Base-by-base conservation (phyloP, 345 rosid species). In the Eucalyptus caleyi region DNA sequence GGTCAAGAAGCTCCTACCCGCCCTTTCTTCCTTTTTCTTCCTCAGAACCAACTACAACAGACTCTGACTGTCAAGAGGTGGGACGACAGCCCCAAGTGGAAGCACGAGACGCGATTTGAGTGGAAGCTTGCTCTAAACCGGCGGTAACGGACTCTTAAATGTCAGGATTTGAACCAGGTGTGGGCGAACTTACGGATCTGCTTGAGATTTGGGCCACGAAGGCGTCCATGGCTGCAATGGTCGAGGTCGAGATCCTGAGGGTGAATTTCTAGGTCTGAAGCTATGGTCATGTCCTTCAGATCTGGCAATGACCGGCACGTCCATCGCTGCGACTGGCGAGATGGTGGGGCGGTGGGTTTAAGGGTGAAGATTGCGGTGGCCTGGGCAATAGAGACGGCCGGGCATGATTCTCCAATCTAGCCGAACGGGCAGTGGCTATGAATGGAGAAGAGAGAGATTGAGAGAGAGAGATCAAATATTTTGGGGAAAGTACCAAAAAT, bases 261-360 rank as follows among this genome's bases (percentile, higher is more conserved):
- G n/a, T n/a, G n/a, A n/a, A n/a, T n/a, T n/a, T n/a, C n/a, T n/a
- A n/a, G n/a, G n/a, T n/a, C n/a, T n/a, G n/a, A n/a, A n/a, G n/a
- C n/a, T n/a, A n/a, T n/a, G n/a, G 56, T 51, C 56, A 51, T 51
- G 56, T 51, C 65, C 65, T 59, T 24, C 30, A 59, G 65, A 59
- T 24, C n/a, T 24, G n/a, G 13, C 27, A 11, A 26, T 26, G n/a
- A 24, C 13, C 0, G 3, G 62, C 62, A 0, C 11, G 30, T 56
- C 30, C 14, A 26, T 56, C 0, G 62, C 14, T 11, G 62, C 6
- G 62, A 5, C n/a, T 23, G 1, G 30, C 30, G 65, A 59, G 14
- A 26, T 59, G 30, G 65, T 5, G n/a, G 14, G n/a, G 30, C n/a
- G n/a, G 65, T 59, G 65, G n/a, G 3, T 26, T 59, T 11, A 4